These are phyloP conservation scores for Vigna reflexopilosa DNA, from an alignment of 306 rosid genomes.

Conservation along the genomic window DNA sequence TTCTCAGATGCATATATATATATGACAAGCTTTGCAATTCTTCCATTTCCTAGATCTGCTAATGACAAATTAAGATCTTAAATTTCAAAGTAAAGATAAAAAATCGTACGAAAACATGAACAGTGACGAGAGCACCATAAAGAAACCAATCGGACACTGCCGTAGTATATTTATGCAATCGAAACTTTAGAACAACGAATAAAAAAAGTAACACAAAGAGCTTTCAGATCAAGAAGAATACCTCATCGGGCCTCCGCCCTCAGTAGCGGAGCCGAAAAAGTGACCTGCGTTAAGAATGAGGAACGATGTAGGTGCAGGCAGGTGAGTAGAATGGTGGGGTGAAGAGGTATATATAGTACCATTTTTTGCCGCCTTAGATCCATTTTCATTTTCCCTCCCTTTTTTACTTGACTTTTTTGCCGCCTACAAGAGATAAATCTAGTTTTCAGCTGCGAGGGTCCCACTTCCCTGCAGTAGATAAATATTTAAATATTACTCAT, in stretches of 20 bases:
- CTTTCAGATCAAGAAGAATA: slow-evolving; percentile 25
- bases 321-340: no score
- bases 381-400: no score
- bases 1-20: neutral
- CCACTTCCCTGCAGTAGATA: no score
- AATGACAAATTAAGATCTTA: neutral
- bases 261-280: neutral
- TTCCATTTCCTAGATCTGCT: neutral
- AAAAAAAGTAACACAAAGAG: neutral
- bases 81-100: neutral
- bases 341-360: no score
- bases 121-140: neutral
- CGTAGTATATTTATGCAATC: neutral
- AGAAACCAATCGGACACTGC: neutral
- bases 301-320: neutral
- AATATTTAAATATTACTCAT: no score
- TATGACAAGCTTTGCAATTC: neutral
- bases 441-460: no score
- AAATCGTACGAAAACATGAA: neutral
- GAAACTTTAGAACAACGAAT: neutral
- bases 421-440: no score
- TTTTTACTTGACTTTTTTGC: no score
- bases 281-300: neutral
- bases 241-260: slow-evolving; percentile 5
- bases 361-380: no score